phyloP scores from a whole-genome alignment of 768 basidiomycete species.

The Rhizopogon roseolus region DNA sequence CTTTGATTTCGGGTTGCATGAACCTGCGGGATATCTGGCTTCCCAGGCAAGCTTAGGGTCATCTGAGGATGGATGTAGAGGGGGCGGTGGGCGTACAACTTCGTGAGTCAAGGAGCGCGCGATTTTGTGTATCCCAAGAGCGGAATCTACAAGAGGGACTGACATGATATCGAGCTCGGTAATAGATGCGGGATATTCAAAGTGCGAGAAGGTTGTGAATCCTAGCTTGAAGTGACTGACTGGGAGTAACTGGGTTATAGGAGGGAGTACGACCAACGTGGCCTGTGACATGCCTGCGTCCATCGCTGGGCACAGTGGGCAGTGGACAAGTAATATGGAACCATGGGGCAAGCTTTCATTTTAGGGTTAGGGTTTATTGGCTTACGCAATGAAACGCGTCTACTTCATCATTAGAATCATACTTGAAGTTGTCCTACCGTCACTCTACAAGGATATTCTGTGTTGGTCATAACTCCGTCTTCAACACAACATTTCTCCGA shows the following conservation, averaged over 20 bases:
- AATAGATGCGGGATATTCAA: conserved; percentile 17
- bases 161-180: conserved; percentile 11
- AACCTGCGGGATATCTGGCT: conserved; percentile 55
- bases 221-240: conserved; percentile 19
- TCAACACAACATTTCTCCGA: background rate
- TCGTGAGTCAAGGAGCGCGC: conserved; percentile 30
- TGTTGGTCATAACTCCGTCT: background rate
- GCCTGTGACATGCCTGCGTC: too few species aligned
- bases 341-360: background rate
- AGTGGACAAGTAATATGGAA: too few species aligned
- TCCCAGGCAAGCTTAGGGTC: conserved; percentile 45
- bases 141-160: conserved; percentile 35
- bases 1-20: conserved; percentile 49
- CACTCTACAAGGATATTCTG: background rate
- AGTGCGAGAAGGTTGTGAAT: conserved; percentile 31
- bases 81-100: conserved; percentile 22
- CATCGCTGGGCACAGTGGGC: too few species aligned
- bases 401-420: background rate
- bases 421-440: background rate
- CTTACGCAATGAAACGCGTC: background rate
- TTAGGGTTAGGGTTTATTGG: conserved; percentile 15
- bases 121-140: conserved; percentile 47
- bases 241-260: conserved; percentile 3
- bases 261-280: background rate
- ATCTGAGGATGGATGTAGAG: conserved; percentile 7